phyloP scores from a whole-genome alignment of 2,329 filamentous ascomycete species.

The Fusarium nodosum region DNA sequence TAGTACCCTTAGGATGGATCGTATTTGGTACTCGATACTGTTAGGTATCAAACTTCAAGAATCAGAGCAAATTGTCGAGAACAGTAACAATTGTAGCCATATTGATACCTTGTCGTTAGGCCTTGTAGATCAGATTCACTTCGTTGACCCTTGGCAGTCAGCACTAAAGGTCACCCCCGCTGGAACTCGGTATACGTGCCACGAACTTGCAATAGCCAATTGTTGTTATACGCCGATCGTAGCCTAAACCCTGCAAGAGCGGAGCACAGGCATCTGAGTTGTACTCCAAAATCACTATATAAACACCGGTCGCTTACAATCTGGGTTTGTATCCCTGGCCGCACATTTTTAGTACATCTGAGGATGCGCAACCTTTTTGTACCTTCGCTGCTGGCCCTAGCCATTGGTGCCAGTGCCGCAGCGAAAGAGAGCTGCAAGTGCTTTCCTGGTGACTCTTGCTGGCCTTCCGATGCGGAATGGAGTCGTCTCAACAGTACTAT shows the following conservation, averaged over 20 bases:
- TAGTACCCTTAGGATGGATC: accelerated
- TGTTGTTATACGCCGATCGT: not conserved
- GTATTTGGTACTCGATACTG: not conserved
- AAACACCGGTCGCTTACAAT: accelerated
- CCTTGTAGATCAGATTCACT: no score
- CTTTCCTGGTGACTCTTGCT: constrained; percentile 63
- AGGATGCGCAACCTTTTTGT: not conserved
- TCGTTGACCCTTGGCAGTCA: not conserved
- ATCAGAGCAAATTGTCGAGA: not conserved
- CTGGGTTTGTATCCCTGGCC: accelerated
- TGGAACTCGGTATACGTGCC: not conserved
- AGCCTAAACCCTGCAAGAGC: not conserved
- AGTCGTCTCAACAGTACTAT: constrained; percentile 63
- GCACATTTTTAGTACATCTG: no score
- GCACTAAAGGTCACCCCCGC: not conserved
- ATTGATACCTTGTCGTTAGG: no score
- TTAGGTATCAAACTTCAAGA: not conserved
- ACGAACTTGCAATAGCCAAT: not conserved
- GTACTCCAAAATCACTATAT: not conserved
- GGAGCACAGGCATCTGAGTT: not conserved
- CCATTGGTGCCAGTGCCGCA: not conserved
- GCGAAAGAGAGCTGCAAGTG: constrained; percentile 19
- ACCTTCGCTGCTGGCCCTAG: constrained; percentile 1
- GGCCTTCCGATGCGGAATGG: constrained; percentile 64
- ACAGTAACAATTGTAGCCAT: no score